Conservation (phyloP, 2,329 filamentous ascomycete genomes). For the Cryphonectria radicalis region DNA sequence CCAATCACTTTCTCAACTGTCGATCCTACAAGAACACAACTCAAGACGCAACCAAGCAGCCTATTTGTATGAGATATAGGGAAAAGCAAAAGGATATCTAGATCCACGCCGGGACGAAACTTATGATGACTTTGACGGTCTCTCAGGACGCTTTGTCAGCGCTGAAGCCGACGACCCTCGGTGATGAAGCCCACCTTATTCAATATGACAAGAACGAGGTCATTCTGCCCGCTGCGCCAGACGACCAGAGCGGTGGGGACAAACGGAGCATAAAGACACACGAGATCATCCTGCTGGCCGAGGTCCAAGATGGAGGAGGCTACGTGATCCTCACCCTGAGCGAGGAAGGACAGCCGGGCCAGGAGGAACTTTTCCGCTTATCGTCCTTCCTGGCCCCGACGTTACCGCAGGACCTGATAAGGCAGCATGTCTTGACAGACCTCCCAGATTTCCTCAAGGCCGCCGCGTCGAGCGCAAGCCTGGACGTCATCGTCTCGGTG, state of each 20-base stretch:
- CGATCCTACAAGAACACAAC: background rate
- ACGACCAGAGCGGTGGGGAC: background rate
- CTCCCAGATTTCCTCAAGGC: constrained; percentile 42
- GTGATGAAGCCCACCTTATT: constrained; percentile 21
- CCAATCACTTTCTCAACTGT: background rate
- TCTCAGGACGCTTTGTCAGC: constrained; percentile 19
- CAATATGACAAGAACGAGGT: constrained; percentile 11
- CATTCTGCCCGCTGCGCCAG: constrained; percentile 6
- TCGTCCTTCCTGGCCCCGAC: constrained; percentile 37
- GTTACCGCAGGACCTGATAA: constrained; percentile 44
- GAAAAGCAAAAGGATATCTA: background rate
- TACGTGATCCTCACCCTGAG: constrained; percentile 46
- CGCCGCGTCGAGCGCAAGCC: constrained; percentile 33
- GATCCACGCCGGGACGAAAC: background rate
- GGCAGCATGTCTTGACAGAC: constrained; percentile 41
- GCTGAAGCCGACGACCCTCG: constrained; percentile 19
- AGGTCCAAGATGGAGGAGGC: constrained; percentile 11
- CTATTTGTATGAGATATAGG: background rate
- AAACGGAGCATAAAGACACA: constrained; percentile 34
- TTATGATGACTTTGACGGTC: constrained; percentile 20
- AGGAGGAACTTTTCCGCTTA: constrained; percentile 35
- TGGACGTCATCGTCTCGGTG: constrained; percentile 72
- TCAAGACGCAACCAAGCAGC: background rate
- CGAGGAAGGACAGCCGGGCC: constrained; percentile 41
- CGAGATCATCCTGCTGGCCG: constrained; percentile 39